Percentiles rank a stretch among this genome's conserved stretches.
These are phyloP conservation scores for Septoria petroselini DNA, from an alignment of 2,329 filamentous ascomycete species.

Conservation along the genomic window DNA sequence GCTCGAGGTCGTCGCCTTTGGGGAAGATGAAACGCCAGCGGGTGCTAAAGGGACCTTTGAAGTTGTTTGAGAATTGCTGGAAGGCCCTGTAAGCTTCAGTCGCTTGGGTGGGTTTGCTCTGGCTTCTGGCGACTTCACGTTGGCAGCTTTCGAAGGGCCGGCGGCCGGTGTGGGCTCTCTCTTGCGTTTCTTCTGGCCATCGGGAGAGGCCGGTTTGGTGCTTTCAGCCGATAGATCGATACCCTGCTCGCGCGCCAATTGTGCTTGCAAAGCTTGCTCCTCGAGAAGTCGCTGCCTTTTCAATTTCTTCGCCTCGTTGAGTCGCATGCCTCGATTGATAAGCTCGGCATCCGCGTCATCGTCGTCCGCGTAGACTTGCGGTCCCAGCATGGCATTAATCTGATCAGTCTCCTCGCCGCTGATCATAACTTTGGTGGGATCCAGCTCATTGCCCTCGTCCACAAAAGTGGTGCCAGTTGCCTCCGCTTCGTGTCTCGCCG, in stretches of 20 bases:
- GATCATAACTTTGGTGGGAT: conserved; percentile 38
- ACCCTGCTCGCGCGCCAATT: conserved; percentile 36
- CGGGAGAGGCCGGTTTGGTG: conserved; percentile 19
- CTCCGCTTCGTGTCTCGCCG: conserved; percentile 55
- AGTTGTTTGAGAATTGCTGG: conserved; percentile 12
- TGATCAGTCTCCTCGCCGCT: conserved; percentile 35
- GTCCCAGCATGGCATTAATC: conserved; percentile 35
- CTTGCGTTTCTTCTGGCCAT: conserved; percentile 52
- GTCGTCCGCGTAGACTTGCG: conserved; percentile 34
- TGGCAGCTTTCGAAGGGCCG: conserved; percentile 18
- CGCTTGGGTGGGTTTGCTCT: conserved; percentile 35
- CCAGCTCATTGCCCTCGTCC: conserved; percentile 50
- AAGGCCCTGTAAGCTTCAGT: conserved; percentile 34
- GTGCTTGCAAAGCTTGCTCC: conserved; percentile 41
- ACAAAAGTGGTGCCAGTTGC: conserved; percentile 64
- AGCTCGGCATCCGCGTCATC: conserved; percentile 59
- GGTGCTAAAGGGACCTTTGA: conserved; percentile 46
- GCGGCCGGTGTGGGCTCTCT: conserved; percentile 40
- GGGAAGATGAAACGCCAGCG: conserved; percentile 39
- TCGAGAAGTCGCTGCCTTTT: conserved; percentile 62
- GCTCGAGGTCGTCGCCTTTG: conserved; percentile 22
- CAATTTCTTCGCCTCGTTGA: conserved; percentile 73
- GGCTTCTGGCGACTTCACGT: conserved; percentile 15
- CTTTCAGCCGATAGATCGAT: conserved; percentile 22
- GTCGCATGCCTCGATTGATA: conserved; percentile 71